Percentiles rank a stretch among this genome's conserved stretches.
These are phyloP conservation scores for Beauveria bassiana DNA, from an alignment of 2,329 filamentous ascomycete genomes.

Conservation along the genomic window DNA sequence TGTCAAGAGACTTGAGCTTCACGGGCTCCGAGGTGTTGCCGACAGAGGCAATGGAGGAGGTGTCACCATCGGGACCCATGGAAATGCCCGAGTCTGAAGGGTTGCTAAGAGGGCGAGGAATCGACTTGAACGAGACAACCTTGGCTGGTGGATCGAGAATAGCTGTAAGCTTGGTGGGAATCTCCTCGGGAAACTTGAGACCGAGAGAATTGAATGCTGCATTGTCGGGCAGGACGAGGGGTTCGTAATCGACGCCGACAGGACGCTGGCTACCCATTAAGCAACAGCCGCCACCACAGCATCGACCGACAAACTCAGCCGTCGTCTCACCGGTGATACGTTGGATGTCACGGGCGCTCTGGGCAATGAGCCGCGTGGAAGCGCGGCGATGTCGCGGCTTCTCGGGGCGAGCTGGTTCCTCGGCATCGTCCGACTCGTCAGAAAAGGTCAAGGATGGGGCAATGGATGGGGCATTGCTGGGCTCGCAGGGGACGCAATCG, in stretches of 20 bases:
- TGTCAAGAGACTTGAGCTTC: slow-evolving; percentile 39
- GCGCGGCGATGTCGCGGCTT: slow-evolving; percentile 51
- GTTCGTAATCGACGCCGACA: slow-evolving; percentile 43
- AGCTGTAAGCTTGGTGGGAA: slow-evolving; percentile 66
- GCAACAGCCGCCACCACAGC: slow-evolving; percentile 59
- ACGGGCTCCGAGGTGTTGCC: slow-evolving; percentile 18
- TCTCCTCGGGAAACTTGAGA: slow-evolving; percentile 60
- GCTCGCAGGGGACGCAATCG: slow-evolving; percentile 38
- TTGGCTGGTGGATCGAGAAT: slow-evolving; percentile 66
- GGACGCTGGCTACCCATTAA: slow-evolving; percentile 40
- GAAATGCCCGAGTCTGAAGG: slow-evolving; percentile 40
- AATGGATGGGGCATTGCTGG: slow-evolving; percentile 35
- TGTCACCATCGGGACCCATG: slow-evolving; percentile 29
- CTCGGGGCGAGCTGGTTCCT: slow-evolving; percentile 38
- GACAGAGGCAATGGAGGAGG: slow-evolving; percentile 24
- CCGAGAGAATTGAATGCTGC: slow-evolving; percentile 73
- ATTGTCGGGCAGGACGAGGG: slow-evolving; percentile 62
- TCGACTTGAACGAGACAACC: slow-evolving; percentile 61
- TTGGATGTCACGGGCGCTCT: slow-evolving; percentile 54
- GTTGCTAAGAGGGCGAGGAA: slow-evolving; percentile 29
- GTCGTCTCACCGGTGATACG: slow-evolving; percentile 58
- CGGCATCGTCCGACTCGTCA: slow-evolving; percentile 52
- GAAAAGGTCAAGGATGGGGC: slow-evolving; percentile 58
- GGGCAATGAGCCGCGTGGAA: slow-evolving; percentile 60
- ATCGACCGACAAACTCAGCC: slow-evolving; percentile 53